Percentiles rank a stretch among this genome's conserved stretches.
phyloP scores from a whole-genome alignment of 1,284 basidiomycete species.

The Cutaneotrichosporon sp. region DNA sequence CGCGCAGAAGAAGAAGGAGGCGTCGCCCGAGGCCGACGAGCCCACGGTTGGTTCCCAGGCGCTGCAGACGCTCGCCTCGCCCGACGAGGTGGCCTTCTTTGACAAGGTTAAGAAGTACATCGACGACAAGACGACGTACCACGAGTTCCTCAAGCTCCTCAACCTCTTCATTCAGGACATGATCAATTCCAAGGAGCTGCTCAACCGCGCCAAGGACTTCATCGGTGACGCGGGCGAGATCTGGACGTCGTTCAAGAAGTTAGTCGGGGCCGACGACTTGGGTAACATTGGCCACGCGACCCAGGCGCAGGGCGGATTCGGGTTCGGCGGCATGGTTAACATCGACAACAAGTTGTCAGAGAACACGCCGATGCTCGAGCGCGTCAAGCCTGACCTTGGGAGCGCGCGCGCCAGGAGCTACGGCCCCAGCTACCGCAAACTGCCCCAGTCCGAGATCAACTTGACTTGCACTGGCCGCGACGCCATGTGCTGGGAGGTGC shows the following conservation, averaged over 20 bases:
- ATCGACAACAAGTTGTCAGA: constrained; percentile 57
- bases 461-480: constrained; percentile 93
- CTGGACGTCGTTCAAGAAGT: constrained; percentile 79
- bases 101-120: constrained; percentile 85
- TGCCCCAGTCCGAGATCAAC: constrained; percentile 82
- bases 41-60: constrained; percentile 23
- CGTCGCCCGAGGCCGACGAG: constrained; percentile 44
- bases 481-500: constrained; percentile 90
- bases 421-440: constrained; percentile 89
- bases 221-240: constrained; percentile 72
- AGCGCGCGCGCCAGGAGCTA: constrained; percentile 51
- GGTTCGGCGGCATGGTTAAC: constrained; percentile 52
- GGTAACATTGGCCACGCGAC: constrained; percentile 75
- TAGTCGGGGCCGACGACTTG: constrained; percentile 72
- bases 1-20: constrained; percentile 36
- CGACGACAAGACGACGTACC: constrained; percentile 81
- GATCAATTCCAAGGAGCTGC: constrained; percentile 79
- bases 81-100: constrained; percentile 91
- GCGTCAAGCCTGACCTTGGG: constrained; percentile 58
- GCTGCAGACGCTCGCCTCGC: constrained; percentile 58
- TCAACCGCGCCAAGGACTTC: constrained; percentile 77
- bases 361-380: constrained; percentile 62
- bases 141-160: constrained; percentile 93
- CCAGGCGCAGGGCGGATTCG: constrained; percentile 57
- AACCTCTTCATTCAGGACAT: constrained; percentile 94